These are phyloP conservation scores for Tetrahymena borealis DNA, from an alignment of 73 alveolate genomes.

Conservation along the genomic window DNA sequence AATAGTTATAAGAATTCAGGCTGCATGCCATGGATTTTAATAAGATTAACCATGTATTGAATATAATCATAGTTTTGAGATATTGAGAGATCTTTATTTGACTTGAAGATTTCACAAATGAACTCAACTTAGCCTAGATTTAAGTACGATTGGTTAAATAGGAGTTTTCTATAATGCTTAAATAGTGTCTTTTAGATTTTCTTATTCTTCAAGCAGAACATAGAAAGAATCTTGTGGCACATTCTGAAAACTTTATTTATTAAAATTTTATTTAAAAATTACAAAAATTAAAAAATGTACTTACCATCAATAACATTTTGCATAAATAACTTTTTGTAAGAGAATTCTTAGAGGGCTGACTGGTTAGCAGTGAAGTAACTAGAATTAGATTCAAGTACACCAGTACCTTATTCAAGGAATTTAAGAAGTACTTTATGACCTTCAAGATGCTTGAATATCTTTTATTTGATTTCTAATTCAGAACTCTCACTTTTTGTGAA, in stretches of 20 bases:
- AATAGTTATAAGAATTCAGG: background rate
- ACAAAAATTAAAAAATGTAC: background rate
- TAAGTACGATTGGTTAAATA: background rate
- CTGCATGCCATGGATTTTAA: background rate
- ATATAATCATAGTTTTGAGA: background rate
- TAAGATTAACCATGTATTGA: background rate
- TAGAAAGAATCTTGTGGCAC: constrained; percentile 15
- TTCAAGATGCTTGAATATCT: constrained; percentile 29
- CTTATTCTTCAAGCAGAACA: constrained; percentile 6
- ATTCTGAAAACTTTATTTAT: constrained; percentile 8
- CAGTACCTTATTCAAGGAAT: constrained; percentile 26
- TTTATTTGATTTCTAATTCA: constrained; percentile 9
- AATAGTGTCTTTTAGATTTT: constrained; percentile 7
- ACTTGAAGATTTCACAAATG: background rate
- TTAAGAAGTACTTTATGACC: constrained; percentile 25
- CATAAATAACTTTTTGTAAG: constrained; percentile 26
- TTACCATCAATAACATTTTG: constrained; percentile 6
- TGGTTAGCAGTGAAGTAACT: background rate
- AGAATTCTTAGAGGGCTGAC: background rate
- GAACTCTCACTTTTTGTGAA: background rate
- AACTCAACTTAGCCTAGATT: constrained; percentile 34
- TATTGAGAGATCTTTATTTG: background rate
- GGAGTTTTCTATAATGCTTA: background rate
- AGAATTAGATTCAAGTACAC: constrained; percentile 10
- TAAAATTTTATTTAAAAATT: background rate